Evolutionary conservation across 805 yeast species (phyloP), one percentile per base, ranked within the genome.

Genomic region (Saccharomycopsis oosterbeekiorum): DNA sequence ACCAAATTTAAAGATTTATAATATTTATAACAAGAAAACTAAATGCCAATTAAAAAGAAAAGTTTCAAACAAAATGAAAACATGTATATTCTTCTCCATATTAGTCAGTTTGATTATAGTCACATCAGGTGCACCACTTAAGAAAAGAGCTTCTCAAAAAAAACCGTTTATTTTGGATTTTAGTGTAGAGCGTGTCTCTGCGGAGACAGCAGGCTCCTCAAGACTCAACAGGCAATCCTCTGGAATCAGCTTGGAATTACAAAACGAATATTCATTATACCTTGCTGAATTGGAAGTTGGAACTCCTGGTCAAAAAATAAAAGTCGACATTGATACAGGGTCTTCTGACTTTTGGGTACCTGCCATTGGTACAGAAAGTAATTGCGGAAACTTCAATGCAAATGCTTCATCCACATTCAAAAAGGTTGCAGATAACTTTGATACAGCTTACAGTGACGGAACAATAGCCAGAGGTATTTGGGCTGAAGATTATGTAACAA

Each of bases 381-480:
- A 21, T 53, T 42, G 60, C 59, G 65, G 65, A 58, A 65, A 70
- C 15, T 71, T 67, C 62, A 61, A 70, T 59, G 59, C 62, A 21
- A 51, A 65, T 8, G 41, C 53, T 8, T 66, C 69, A 9, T 55
- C 67, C 8, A 61, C 70, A 5, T 70, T 58, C 62, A 57, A 61
- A n/a, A 71, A 77, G 56, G 60, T 65, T 34, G 69, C 76, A 0
- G 61, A 70, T n/a, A 61, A 55, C 4, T 80, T 77, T 63, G 66
- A 63, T 43, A 78, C 79, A 61, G 62, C 69, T 56, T 83, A 83
- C 67, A 78, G 78, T 14, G 85, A 82, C 65, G 75, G 76, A 21
- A 70, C 78, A 9, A 76, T 71, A 61, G 84, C 84, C 15, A 65
- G 68, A 15, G 89, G 88, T 12, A 62, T 65, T 14, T 85, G 84